Percentiles rank a stretch among this genome's conserved stretches.
Conservation (phyloP, 2,329 filamentous ascomycete genomes). For the Piedraia hortae region DNA sequence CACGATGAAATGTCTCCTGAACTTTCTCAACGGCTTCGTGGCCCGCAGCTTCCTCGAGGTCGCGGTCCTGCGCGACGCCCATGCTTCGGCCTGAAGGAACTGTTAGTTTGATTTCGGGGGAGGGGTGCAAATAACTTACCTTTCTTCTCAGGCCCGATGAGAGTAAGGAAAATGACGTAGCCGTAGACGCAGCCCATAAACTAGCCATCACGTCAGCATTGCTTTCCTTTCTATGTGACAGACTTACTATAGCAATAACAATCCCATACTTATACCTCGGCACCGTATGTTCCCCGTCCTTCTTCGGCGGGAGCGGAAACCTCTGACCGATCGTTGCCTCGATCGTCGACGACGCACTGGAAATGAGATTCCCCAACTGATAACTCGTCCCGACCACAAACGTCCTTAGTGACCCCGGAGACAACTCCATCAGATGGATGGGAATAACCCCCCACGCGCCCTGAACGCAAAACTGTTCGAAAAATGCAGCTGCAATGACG, state of each 20-base stretch:
- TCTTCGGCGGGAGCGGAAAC: constrained; percentile 13
- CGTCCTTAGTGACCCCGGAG: constrained; percentile 42
- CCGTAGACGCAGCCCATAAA: constrained; percentile 67
- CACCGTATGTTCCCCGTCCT: constrained; percentile 12
- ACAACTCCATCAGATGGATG: constrained; percentile 53
- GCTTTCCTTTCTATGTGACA: constrained; percentile 8
- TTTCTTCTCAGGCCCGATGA: constrained; percentile 29
- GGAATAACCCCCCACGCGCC: constrained; percentile 16
- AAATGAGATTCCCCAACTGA: constrained; percentile 49
- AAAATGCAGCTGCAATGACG: constrained; percentile 59
- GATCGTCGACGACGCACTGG: constrained; percentile 18
- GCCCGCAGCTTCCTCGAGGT: constrained; percentile 9
- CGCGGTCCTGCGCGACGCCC: constrained; percentile 7
- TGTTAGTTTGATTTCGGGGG: too few species aligned
- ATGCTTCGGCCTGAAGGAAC: too few species aligned
- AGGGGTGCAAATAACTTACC: too few species aligned
- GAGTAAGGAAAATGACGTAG: constrained; percentile 32
- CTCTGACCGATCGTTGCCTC: constrained; percentile 16
- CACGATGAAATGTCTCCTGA: background rate
- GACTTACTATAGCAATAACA: constrained; percentile 35
- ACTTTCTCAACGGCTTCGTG: constrained; percentile 3
- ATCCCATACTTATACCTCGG: constrained; percentile 17
- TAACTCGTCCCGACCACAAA: constrained; percentile 50
- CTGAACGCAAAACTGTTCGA: constrained; percentile 29
- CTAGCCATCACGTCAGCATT: background rate